Percentiles rank a stretch among this genome's conserved stretches.
phyloP scores from a whole-genome alignment of 352 stramenopile genomes.

The Poterioochromonas sp. region DNA sequence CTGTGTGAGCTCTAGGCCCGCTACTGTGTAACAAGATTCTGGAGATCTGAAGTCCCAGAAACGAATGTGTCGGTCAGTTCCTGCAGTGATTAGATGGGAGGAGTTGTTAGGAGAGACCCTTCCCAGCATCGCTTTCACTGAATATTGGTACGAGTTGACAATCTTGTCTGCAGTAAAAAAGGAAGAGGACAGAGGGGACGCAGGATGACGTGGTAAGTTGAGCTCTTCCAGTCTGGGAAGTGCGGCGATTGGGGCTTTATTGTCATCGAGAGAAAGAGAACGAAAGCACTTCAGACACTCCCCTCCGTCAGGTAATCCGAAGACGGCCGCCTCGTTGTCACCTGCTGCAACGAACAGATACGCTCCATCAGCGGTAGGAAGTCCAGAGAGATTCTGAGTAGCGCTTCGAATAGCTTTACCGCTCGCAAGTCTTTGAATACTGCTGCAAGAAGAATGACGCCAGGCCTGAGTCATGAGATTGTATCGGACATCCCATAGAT shows the following conservation, averaged over 20 bases:
- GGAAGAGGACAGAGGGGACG: constrained; percentile 55
- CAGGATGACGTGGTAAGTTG: constrained; percentile 36
- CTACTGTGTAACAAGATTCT: constrained; percentile 83
- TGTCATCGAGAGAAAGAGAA: constrained; percentile 56
- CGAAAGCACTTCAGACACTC: constrained; percentile 80
- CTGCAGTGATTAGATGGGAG: constrained; percentile 78
- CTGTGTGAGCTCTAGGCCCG: constrained; percentile 58
- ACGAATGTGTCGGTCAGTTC: constrained; percentile 82
- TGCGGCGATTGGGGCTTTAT: constrained; percentile 55
- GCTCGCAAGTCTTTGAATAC: constrained; percentile 67
- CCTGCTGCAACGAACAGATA: constrained; percentile 84
- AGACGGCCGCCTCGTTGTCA: constrained; percentile 42
- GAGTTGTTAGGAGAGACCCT: constrained; percentile 53
- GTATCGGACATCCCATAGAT: constrained; percentile 91
- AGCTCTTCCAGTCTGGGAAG: constrained; percentile 51
- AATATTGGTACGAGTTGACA: constrained; percentile 43
- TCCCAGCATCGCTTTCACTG: constrained; percentile 48
- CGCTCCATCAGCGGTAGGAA: constrained; percentile 52
- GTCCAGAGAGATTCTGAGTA: background rate
- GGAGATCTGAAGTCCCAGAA: constrained; percentile 91
- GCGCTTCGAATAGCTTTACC: constrained; percentile 51
- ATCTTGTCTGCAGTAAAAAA: constrained; percentile 58
- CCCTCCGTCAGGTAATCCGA: constrained; percentile 72
- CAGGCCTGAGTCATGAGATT: constrained; percentile 85
- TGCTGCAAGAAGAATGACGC: constrained; percentile 78